phyloP scores from a whole-genome alignment of 169 alveolate species.

The Cryptosporidium meleagridis region DNA sequence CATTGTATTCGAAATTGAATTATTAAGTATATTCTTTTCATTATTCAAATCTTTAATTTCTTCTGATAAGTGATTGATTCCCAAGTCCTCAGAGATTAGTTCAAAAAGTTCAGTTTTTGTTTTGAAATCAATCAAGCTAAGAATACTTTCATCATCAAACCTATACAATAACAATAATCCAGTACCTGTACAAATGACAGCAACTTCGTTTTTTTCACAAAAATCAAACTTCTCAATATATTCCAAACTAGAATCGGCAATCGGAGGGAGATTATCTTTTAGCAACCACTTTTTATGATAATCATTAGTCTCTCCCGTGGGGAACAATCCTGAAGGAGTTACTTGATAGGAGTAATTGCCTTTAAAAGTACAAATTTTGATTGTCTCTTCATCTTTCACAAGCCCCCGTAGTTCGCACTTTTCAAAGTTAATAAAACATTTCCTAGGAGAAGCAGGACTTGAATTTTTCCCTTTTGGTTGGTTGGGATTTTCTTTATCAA shows the following conservation, averaged over 20 bases:
- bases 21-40: conserved; percentile 2
- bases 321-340: conserved; percentile 30
- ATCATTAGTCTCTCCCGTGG: not conserved
- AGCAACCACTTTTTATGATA: conserved; percentile 5
- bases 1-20: not conserved
- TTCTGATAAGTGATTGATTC: not conserved
- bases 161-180: conserved; percentile 16
- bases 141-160: conserved; percentile 6
- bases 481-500: not conserved
- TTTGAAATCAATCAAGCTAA: not conserved
- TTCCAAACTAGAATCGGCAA: not conserved
- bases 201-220: not conserved
- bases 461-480: not conserved
- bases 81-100: not conserved
- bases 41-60: conserved; percentile 3
- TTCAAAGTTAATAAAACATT: conserved; percentile 5
- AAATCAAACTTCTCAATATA: conserved; percentile 41
- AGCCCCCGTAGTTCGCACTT: conserved; percentile 31
- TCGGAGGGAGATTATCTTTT: conserved; percentile 9
- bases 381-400: conserved; percentile 37
- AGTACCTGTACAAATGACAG: not conserved
- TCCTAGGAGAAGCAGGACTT: not conserved
- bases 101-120: conserved; percentile 23
- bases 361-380: not conserved
- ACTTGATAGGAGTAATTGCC: conserved; percentile 20